These are phyloP conservation scores for Arthrobotrys sinensis DNA, from an alignment of 2,329 filamentous ascomycete species.

Conservation along the genomic window DNA sequence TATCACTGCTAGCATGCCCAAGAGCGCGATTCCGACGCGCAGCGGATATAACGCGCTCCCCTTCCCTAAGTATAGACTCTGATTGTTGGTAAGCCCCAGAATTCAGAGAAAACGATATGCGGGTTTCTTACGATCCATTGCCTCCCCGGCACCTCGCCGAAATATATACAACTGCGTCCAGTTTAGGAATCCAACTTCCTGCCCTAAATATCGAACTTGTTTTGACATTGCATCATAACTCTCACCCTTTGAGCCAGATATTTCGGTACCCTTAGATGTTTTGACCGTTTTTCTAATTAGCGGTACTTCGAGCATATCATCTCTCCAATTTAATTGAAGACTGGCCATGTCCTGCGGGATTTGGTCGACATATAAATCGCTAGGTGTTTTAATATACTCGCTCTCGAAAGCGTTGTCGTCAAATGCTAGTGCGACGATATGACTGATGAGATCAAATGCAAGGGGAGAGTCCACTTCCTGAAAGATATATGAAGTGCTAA, in stretches of 20 bases:
- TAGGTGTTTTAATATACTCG: conserved; percentile 14
- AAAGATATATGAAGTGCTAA: too few species aligned
- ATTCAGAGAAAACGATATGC: not conserved
- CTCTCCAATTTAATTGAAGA: conserved; percentile 25
- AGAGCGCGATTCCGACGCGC: conserved; percentile 10
- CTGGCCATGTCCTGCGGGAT: conserved; percentile 1
- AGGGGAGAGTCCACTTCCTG: too few species aligned
- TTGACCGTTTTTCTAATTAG: conserved; percentile 14
- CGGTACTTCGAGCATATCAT: conserved; percentile 12
- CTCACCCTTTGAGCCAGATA: not conserved
- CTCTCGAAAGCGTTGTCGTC: conserved; percentile 32
- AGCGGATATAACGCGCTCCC: conserved; percentile 8
- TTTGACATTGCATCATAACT: conserved; percentile 9
- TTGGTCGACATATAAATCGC: conserved; percentile 27
- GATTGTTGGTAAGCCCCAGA: not conserved
- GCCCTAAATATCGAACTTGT: conserved; percentile 7
- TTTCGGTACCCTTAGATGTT: not conserved
- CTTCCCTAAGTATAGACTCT: conserved; percentile 22
- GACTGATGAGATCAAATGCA: too few species aligned
- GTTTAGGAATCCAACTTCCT: conserved; percentile 22
- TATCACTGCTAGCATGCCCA: conserved; percentile 9
- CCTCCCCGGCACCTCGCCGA: conserved; percentile 8
- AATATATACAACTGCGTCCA: conserved; percentile 25
- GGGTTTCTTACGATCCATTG: conserved; percentile 26
- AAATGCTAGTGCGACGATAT: conserved; percentile 33